These are phyloP conservation scores for Chamaecyparis obtusa DNA, from an alignment of 75 land plant genomes.

Conservation along the genomic window DNA sequence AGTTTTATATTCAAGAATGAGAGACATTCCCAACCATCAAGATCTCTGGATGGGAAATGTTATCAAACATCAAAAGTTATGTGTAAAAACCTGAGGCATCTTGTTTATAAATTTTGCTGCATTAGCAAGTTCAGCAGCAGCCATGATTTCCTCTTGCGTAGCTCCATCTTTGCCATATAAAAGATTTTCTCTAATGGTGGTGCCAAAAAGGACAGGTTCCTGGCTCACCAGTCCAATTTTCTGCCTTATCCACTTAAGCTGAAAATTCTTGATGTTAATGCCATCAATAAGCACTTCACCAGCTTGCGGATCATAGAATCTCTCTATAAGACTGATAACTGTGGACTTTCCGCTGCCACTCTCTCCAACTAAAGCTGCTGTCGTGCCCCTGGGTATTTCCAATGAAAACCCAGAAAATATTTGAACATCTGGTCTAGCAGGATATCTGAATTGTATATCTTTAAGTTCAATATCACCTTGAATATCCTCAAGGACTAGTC, in stretches of 20 bases:
- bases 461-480: conserved; percentile 79
- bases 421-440: conserved; percentile 76
- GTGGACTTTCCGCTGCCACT: conserved; percentile 99
- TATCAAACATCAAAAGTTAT: background rate
- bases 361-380: conserved; percentile 90
- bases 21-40: background rate
- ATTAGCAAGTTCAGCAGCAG: conserved; percentile 86
- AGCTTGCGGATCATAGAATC: conserved; percentile 91
- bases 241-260: conserved; percentile 82
- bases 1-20: background rate
- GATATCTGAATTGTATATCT: conserved; percentile 78
- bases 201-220: conserved; percentile 86
- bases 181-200: conserved; percentile 84
- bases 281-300: conserved; percentile 93
- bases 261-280: conserved; percentile 68
- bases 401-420: conserved; percentile 75
- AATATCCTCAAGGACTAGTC: conserved; percentile 53
- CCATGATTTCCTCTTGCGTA: conserved; percentile 72
- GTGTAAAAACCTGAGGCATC: conserved; percentile 64
- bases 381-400: conserved; percentile 64
- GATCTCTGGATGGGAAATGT: background rate
- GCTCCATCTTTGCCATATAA: conserved; percentile 91
- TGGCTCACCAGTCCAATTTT: conserved; percentile 97
- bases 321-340: conserved; percentile 86
- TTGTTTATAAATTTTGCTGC: conserved; percentile 87